These are phyloP conservation scores for Pythium phragmiticola DNA, from an alignment of 352 stramenopile species.

Conservation along the genomic window DNA sequence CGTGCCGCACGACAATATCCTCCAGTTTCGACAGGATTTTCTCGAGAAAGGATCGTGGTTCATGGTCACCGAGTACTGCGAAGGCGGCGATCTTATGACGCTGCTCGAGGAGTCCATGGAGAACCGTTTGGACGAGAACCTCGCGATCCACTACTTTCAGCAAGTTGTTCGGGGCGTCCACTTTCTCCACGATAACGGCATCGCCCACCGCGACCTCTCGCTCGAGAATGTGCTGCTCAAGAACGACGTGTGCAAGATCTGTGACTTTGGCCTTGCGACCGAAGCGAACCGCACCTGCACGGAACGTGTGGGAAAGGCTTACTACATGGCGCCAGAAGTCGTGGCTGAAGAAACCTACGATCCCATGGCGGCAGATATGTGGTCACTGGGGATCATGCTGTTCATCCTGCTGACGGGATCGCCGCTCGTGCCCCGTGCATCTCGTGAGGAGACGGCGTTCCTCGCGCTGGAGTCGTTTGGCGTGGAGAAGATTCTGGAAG, in stretches of 20 bases:
- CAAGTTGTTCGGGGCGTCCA: conserved; percentile 41
- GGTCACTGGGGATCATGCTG: conserved; percentile 63
- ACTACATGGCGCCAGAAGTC: conserved; percentile 68
- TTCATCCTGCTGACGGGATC: conserved; percentile 71
- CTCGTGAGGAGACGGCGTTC: conserved; percentile 32
- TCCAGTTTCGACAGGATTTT: conserved; percentile 49
- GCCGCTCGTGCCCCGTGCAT: conserved; percentile 40
- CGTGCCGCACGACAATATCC: conserved; percentile 44
- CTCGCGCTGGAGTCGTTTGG: conserved; percentile 12
- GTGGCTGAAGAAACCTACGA: conserved; percentile 43
- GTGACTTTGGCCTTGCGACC: conserved; percentile 54
- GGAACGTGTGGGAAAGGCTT: conserved; percentile 54
- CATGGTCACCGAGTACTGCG: conserved; percentile 60
- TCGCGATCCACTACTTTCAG: conserved; percentile 32
- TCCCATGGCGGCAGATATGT: conserved; percentile 49
- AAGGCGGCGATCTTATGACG: conserved; percentile 38
- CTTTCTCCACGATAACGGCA: conserved; percentile 42
- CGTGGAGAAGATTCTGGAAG: conserved; percentile 32
- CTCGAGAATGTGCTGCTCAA: conserved; percentile 50
- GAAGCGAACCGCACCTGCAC: conserved; percentile 21
- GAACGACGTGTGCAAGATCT: conserved; percentile 42
- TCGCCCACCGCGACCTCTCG: conserved; percentile 54
- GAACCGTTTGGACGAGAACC: conserved; percentile 16
- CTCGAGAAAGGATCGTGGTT: conserved; percentile 41
- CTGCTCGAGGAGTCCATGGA: conserved; percentile 22